Base-by-base conservation (phyloP, 176 grass and related monocot species). In the Musa itinerans region DNA sequence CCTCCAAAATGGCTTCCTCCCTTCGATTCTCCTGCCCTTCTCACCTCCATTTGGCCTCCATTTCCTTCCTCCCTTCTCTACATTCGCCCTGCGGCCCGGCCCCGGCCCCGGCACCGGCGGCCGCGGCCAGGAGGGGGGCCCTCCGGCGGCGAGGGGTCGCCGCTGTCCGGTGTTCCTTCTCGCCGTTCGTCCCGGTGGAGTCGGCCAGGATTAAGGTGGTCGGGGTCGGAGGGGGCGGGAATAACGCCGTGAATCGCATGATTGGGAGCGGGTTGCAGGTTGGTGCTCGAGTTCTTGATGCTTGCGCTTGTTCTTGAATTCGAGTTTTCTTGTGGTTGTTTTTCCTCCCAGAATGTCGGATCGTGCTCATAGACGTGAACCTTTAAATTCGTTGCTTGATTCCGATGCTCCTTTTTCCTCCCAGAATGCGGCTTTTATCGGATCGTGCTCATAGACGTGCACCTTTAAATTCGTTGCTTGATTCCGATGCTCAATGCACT, bases 231-330 rank as follows among this genome's bases (percentile, higher is more conserved):
- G 91, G 96, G 58, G 96, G 91, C 50, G 96, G 89, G 56, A 99
- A 99, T 79, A 99, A 99, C 76, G 91, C 89, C 17, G 86, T 99
- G 73, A 99, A 99, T 79, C 88, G 91, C 54, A 99, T 99, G 91
- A 99, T 99, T 70, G 96, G 89, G 50, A 99, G 89, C 71, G 91
- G 91, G 1, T 89, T 99, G 24, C 86, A 99, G 91, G 96, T 99
- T 76, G 0, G 5, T 56, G 53, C 13, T 53, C 48, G 57, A 13
- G 11, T 52, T 65, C 20, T 63, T 56, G 52, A 14, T 54, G 2
- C 22, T 54, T 54, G 50, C 4, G 3, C 34, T 43, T 43, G 4
- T 43, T 43, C 34, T 43, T 43, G 34, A 23, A 53, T 51, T 50
- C 15, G 13, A 49, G 3, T 34, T 54, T 73, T 24, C n/a, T 55